These are phyloP conservation scores for Trichoderma guizhouense DNA, from an alignment of 2,329 filamentous ascomycete genomes.

Conservation along the genomic window DNA sequence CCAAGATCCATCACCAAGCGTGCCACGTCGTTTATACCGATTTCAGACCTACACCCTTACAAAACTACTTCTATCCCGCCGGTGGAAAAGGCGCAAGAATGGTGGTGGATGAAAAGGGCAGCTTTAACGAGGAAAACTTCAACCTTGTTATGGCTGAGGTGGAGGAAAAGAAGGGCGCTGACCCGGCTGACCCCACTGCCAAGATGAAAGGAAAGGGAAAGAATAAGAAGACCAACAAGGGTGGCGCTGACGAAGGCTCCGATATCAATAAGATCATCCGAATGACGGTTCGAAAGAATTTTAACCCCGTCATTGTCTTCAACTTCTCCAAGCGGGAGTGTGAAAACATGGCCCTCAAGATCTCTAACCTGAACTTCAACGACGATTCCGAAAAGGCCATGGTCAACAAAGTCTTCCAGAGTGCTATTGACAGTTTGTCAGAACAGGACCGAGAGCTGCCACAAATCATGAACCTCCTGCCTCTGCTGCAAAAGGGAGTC, in stretches of 20 bases:
- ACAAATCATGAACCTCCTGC: slow-evolving; percentile 87
- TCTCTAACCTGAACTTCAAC: slow-evolving; percentile 88
- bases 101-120: slow-evolving; percentile 93
- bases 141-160: slow-evolving; percentile 92
- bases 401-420: slow-evolving; percentile 91
- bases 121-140: slow-evolving; percentile 96
- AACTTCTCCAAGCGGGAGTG: slow-evolving; percentile 99
- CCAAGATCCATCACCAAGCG: slow-evolving; percentile 94
- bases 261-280: slow-evolving; percentile 98
- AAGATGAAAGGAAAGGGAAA: slow-evolving; percentile 85
- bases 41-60: slow-evolving; percentile 91
- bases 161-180: slow-evolving; percentile 80
- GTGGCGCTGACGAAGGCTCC: slow-evolving; percentile 67
- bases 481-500: slow-evolving; percentile 84
- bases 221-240: slow-evolving; percentile 88
- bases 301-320: slow-evolving; percentile 98
- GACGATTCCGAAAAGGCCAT: slow-evolving; percentile 92
- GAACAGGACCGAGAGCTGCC: slow-evolving; percentile 86
- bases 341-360: slow-evolving; percentile 82
- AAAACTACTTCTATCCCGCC: slow-evolving; percentile 96
- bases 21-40: slow-evolving; percentile 99
- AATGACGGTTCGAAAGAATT: slow-evolving; percentile 98
- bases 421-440: slow-evolving; percentile 86
- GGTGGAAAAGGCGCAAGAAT: slow-evolving; percentile 91
- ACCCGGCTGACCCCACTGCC: slow-evolving; percentile 73